Evolutionary conservation across 768 basidiomycete genomes (phyloP).

Genomic region (Leccinellum rugosiceps): DNA sequence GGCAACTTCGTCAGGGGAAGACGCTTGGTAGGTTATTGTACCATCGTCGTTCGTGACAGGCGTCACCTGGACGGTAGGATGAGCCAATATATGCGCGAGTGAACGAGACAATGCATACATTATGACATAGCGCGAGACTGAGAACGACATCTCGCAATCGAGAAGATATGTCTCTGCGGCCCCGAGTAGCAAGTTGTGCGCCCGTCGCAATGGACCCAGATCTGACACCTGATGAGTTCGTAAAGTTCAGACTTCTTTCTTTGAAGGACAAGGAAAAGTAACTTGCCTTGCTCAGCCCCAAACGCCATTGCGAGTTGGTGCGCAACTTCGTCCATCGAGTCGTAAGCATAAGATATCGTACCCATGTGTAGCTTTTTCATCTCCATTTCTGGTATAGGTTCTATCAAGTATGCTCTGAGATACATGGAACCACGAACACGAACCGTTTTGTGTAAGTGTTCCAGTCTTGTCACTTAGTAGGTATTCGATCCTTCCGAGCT

Average conservation of each 20-base stretch:
- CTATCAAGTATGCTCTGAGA: background rate
- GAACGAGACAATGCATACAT: conserved; percentile 47
- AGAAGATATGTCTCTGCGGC: conserved; percentile 92
- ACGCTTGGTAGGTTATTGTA: conserved; percentile 94
- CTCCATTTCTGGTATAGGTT: conserved; percentile 79
- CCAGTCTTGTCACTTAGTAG: conserved; percentile 97
- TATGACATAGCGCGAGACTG: conserved; percentile 93
- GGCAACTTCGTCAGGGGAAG: conserved; percentile 98
- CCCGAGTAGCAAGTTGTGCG: conserved; percentile 78
- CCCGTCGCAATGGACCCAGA: conserved; percentile 69
- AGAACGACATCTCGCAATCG: conserved; percentile 90
- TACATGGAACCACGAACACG: conserved; percentile 14
- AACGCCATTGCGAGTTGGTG: conserved; percentile 89
- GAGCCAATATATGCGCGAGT: background rate
- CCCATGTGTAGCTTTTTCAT: conserved; percentile 99
- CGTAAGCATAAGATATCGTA: conserved; percentile 93
- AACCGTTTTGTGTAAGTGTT: conserved; percentile 95
- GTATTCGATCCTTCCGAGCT: conserved; percentile 93
- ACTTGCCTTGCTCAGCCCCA: conserved; percentile 57
- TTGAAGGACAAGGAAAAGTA: background rate
- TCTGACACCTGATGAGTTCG: conserved; percentile 37
- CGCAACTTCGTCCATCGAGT: conserved; percentile 98
- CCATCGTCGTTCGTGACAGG: conserved; percentile 95
- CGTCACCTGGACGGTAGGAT: conserved; percentile 69
- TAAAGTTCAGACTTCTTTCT: background rate